Evolutionary conservation across 352 stramenopile species (phyloP), one percentile per base, ranked within the genome.

Genomic region (Globisporangium irregulare): DNA sequence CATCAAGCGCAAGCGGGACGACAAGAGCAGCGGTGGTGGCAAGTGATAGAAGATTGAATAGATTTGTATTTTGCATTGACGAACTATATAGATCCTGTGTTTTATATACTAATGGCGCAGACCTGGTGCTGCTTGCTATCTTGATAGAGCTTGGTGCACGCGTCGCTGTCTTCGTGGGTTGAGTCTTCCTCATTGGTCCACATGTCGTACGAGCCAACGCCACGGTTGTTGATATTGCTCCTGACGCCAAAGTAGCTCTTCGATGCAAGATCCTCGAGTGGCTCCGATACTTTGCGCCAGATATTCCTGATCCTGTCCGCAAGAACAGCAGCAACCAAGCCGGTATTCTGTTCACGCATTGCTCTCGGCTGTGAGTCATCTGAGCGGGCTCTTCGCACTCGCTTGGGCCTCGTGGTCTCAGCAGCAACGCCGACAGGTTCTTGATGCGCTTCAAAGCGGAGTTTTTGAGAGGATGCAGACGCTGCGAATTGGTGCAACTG

Each of bases 1-100:
- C 68, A 75, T 95, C 66, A 95, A 95, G 70, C 86, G 88, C 48
- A 95, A 95, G 72, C 84, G 86, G 14, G 86, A 94, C 70, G 76
- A 75, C 57, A 67, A 68, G n/a, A 27, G 67, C 34, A 22, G 46
- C 34, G 56, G 38, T 12, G 9, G 57, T 27, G 58, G 22, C 58
- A 59, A 68, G 34, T 68, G 22, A 20, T 12, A n/a, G 29, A 32
- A 32, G 29, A 50, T 18, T 10, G 63, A 20, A 61, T n/a, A 67
- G 22, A 24, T 29, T 41, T 53, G 32, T 50, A 14, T 10, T 8
- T 22, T 50, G 41, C 41, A 50, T 32, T 32, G 29, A 32, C 29
- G 4, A 32, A 32, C 15, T 20, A 10, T 50, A 51, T 6, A 51
- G 18, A 51, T 51, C 43, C 18, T 50, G 5, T 20, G 18, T 50